Conservation (phyloP, 129 eudicot species). For the Chrysanthemum lavandulifolium region DNA sequence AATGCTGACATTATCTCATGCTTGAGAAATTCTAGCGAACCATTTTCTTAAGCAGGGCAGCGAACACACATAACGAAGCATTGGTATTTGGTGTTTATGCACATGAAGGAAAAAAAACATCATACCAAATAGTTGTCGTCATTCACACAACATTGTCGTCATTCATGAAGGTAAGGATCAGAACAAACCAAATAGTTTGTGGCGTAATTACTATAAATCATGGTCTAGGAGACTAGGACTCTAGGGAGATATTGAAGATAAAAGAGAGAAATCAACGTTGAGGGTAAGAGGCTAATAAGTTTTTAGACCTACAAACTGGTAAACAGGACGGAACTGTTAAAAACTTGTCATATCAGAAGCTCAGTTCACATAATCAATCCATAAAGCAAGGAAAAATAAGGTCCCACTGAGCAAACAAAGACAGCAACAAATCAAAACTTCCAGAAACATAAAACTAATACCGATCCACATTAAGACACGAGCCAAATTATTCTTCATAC, state of each 20-base stretch:
- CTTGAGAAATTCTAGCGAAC: neutral
- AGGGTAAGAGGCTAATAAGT: neutral
- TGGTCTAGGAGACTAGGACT: neutral
- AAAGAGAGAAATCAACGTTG: neutral
- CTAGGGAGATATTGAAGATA: neutral
- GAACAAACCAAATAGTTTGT: constrained; percentile 9
- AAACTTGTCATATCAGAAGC: neutral
- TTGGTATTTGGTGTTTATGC: neutral
- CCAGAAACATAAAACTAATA: neutral
- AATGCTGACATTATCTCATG: neutral
- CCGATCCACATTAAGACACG: neutral
- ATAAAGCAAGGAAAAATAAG: neutral
- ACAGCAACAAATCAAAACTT: neutral
- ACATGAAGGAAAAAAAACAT: neutral
- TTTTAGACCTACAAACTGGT: neutral
- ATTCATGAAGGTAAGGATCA: constrained; percentile 4
- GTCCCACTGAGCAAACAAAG: neutral
- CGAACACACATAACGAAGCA: neutral
- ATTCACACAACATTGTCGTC: constrained; percentile 2
- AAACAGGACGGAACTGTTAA: neutral
- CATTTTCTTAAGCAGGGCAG: neutral
- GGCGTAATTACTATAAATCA: neutral
- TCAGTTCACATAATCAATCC: neutral
- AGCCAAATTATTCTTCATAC: neutral
- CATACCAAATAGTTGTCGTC: neutral